phyloP scores from a whole-genome alignment of 202 grass and related monocot species.

The Elaeis oleifera region DNA sequence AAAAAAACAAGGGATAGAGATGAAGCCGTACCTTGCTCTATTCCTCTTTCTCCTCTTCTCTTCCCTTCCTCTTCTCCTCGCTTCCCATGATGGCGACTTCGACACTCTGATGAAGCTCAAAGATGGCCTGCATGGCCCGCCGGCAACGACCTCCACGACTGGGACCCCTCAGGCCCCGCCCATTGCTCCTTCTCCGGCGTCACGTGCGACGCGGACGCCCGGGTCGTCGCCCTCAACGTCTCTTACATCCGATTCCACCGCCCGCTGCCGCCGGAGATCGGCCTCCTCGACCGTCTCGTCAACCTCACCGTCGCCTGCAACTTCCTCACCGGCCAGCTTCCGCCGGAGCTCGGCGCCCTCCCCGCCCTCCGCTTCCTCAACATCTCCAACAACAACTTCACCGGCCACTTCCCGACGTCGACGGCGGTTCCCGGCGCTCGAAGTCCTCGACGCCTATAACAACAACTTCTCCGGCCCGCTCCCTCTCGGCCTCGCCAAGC shows the following conservation, averaged over 20 bases:
- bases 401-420: constrained; percentile 9
- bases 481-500: constrained; percentile 11
- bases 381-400: constrained; percentile 83
- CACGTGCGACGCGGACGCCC: constrained; percentile 36
- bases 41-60: constrained; percentile 18
- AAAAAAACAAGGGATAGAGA: neutral
- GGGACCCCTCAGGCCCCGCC: constrained; percentile 34
- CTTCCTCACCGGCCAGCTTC: constrained; percentile 30
- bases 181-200: constrained; percentile 72
- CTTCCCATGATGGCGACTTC: constrained; percentile 41
- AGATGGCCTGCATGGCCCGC: constrained; percentile 3
- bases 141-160: constrained; percentile 41
- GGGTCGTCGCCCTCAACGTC: constrained; percentile 52
- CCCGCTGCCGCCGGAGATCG: constrained; percentile 34
- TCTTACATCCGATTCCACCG: constrained; percentile 42
- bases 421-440: constrained; percentile 32
- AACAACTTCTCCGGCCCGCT: constrained; percentile 71
- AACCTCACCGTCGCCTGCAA: constrained; percentile 69
- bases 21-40: constrained; percentile 5
- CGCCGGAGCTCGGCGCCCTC: constrained; percentile 18
- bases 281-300: constrained; percentile 42
- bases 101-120: constrained; percentile 50
- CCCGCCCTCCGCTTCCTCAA: constrained; percentile 55
- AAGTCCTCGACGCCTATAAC: constrained; percentile 67
- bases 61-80: neutral